phyloP scores from a whole-genome alignment of 371 early-diverging fungal species.

The Mucor indicus region DNA sequence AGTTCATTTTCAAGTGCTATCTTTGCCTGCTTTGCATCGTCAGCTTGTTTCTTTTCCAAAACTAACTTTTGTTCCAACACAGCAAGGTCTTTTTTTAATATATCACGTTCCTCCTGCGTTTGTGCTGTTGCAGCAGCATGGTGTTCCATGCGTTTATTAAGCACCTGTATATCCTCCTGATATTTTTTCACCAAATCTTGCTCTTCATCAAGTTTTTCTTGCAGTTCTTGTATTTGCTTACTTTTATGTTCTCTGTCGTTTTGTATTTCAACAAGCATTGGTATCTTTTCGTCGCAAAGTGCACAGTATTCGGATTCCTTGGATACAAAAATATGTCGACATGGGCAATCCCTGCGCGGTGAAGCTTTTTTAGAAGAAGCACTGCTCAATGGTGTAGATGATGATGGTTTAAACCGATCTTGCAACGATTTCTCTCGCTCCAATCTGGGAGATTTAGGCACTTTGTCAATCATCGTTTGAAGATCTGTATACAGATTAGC shows the following conservation, averaged over 20 bases:
- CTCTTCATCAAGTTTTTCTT: conserved; percentile 22
- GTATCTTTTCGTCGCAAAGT: conserved; percentile 47
- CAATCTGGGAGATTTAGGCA: conserved; percentile 30
- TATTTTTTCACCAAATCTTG: conserved; percentile 10
- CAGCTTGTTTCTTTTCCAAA: conserved; percentile 73
- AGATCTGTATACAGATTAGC: conserved; percentile 52
- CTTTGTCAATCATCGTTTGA: conserved; percentile 51
- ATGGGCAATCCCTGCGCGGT: conserved; percentile 44
- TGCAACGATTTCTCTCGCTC: no score
- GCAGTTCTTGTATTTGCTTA: conserved; percentile 28
- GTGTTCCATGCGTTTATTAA: conserved; percentile 29
- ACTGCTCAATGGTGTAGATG: no score
- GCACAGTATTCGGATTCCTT: conserved; percentile 36
- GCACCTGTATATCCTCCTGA: conserved; percentile 20
- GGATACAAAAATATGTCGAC: conserved; percentile 31
- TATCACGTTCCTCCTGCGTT: no score
- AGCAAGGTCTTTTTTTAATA: conserved; percentile 39
- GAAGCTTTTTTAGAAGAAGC: no score
- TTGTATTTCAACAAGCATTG: conserved; percentile 36
- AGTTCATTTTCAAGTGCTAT: conserved; percentile 80
- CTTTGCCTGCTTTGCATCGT: conserved; percentile 76
- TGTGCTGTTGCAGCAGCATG: conserved; percentile 27
- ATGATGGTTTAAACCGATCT: no score
- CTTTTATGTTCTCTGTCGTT: conserved; percentile 26
- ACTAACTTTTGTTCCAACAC: conserved; percentile 51